Base-by-base conservation (phyloP, 2,329 filamentous ascomycete species). In the Hymenoscyphus repandus region DNA sequence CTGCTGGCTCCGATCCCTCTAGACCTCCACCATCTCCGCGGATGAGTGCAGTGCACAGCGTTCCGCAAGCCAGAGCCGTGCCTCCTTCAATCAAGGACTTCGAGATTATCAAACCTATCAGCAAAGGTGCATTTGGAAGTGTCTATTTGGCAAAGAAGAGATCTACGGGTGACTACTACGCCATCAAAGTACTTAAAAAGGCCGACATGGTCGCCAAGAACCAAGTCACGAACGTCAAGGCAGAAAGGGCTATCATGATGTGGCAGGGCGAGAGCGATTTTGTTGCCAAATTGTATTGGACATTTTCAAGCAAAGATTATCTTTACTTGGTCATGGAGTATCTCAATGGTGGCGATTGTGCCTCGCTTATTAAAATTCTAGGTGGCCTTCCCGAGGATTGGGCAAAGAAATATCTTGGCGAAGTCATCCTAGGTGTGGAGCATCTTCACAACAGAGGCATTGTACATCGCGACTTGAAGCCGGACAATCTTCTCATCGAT, bases 201-300 rank as follows among this genome's bases (percentile, higher is more conserved):
- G 91, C 93, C n/a, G 93, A 99, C 74, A 99, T 99, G 93, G 90
- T 99, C 56, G 93, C 93, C 55, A 99, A 99, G 71, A 99, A 99
- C 68, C 93, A 99, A 67, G 91, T 99, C 61, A 96, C 93, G 60
- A 99, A 99, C 65, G 93, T 99, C 64, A 97, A 99, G 70, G 93
- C 95, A 7, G 93, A 99, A 70, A 82, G 93, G 59, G 95, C 95
- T 18, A 99, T 99, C 66, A 97, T 99, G 93, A 99, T 99, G 93
- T 97, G 93, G 89, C 93, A 99, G 72, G 93, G 93, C 18, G 90
- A 97, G 69, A 99, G 95, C 68, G 93, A 99, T 53, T 99, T 99
- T 67, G 93, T 99, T 51, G 93, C 93, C 22, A 99, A 99, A 72
- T 78, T 99, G 11, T 99, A 97, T 72, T 99, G 95, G 95, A 99